phyloP scores from a whole-genome alignment of 2,329 filamentous ascomycete genomes.

The Fusarium sp. region DNA sequence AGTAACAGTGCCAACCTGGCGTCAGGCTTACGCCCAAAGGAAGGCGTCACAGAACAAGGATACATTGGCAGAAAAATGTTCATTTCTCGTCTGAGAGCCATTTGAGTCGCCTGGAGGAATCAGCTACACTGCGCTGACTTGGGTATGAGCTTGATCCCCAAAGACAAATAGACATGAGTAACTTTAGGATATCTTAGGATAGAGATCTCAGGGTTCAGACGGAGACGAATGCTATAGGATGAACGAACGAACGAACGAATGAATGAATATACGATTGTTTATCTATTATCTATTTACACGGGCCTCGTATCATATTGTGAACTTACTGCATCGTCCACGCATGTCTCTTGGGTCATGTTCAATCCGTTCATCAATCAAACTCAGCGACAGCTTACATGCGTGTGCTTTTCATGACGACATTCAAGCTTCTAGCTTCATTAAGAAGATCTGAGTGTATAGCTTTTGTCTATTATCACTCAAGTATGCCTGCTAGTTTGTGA shows the following conservation, averaged over 20 bases:
- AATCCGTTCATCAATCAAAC: slow-evolving; percentile 18
- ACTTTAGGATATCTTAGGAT: not conserved
- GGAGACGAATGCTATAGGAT: not conserved
- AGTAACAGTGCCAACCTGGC: not conserved
- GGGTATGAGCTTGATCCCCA: not conserved
- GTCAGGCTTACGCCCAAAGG: not conserved
- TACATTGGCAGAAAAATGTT: not conserved
- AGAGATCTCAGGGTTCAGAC: not conserved
- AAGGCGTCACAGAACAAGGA: not conserved
- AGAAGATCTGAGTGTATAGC: not conserved
- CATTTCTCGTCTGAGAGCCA: not conserved
- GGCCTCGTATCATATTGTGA: not conserved
- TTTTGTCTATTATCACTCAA: not conserved
- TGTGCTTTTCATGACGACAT: slow-evolving; percentile 21
- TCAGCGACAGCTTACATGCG: slow-evolving; percentile 32
- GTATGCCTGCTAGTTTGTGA: not conserved
- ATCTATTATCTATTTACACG: slow-evolving; percentile 34
- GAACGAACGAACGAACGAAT: slow-evolving; percentile 29
- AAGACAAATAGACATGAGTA: not conserved
- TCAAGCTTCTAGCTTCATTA: not conserved
- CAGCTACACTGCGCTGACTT: not conserved
- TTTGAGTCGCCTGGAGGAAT: not conserved
- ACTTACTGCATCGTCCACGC: not conserved
- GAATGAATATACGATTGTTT: slow-evolving; percentile 33
- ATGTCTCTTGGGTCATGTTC: slow-evolving; percentile 2